Base-by-base conservation (phyloP, 495 filamentous ascomycete species). In the Xylaria intraflava region DNA sequence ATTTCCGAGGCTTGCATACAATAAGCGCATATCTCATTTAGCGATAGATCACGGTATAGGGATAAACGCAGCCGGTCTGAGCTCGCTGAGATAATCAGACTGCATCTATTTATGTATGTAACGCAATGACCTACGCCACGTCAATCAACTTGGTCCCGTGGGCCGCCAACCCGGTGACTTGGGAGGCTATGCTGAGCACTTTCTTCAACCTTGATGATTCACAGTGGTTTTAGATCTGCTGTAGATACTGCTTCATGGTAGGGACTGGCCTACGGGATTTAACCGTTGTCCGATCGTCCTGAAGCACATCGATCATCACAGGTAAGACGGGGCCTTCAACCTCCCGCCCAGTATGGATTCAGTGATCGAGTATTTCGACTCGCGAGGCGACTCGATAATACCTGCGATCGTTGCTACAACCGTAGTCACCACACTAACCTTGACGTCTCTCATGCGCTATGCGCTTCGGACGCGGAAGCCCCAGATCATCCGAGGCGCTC, bases 401-500 rank as follows among this genome's bases (percentile, higher is more conserved):
- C 55, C 57, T 45, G 66, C 68, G 5, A 57, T 65, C 4, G 64
- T 71, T 12, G 62, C 56, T 11, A 71, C 70, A 0, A 65, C 65
- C 10, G 60, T 65, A 0, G 41, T 62, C 8, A 53, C 69, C 29
- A 60, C 67, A n/a, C 38, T 62, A 29, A 55, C 67, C 29, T 46
- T 67, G 47, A 52, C 63, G 24, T 62, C 61, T 12, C 46, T 71
- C n/a, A 48, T 62, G 46, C 62, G 65, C 16, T 45, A 48, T 23
- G 41, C 60, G 1, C 56, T 76, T 14, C 69, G 64, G 67, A 70
- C 71, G 26, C 46, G 45, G 4, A 66, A 60, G 29, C 66, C 54
- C 20, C 59, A 64, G 48, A 45, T 71, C 49, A 62, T 70, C 53
- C 61, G 56, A 16, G 66, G 64, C 29, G 69, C 73, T 33, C 64